These are phyloP conservation scores for Nidularia pulvinata DNA, from an alignment of 768 basidiomycete species.

Conservation along the genomic window DNA sequence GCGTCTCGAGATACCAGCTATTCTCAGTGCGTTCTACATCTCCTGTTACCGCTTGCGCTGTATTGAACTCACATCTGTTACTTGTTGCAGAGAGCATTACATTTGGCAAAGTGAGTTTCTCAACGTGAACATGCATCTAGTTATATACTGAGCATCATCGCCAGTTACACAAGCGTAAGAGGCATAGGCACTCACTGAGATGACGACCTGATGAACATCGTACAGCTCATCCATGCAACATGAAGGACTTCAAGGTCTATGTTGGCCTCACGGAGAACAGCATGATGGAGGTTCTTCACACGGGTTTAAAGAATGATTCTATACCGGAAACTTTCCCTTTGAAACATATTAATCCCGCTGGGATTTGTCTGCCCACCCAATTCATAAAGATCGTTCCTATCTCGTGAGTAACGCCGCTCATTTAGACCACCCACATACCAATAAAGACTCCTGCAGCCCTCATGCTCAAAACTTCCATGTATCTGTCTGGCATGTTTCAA, in stretches of 20 bases:
- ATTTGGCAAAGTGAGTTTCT: slow-evolving; percentile 70
- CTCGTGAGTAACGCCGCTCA: slow-evolving; percentile 44
- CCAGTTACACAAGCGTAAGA: slow-evolving; percentile 43
- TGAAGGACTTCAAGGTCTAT: slow-evolving; percentile 80
- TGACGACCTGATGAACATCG: slow-evolving; percentile 1
- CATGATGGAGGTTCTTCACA: slow-evolving; percentile 67
- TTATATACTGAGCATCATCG: slow-evolving; percentile 7
- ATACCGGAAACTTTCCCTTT: slow-evolving; percentile 65
- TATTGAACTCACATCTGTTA: neutral
- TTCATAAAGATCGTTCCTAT: slow-evolving; percentile 78
- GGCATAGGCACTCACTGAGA: neutral
- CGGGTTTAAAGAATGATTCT: slow-evolving; percentile 64
- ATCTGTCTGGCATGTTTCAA: slow-evolving; percentile 75
- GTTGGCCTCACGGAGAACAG: slow-evolving; percentile 64
- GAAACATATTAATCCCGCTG: slow-evolving; percentile 52
- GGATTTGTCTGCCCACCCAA: slow-evolving; percentile 60
- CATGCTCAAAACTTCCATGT: slow-evolving; percentile 75
- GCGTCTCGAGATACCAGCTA: slow-evolving; percentile 52
- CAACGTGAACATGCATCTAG: slow-evolving; percentile 1
- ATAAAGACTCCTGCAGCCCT: slow-evolving; percentile 38
- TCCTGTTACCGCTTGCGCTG: neutral
- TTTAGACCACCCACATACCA: neutral
- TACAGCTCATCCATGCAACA: slow-evolving; percentile 82
- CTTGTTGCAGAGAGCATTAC: slow-evolving; percentile 60
- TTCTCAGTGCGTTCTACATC: slow-evolving; percentile 60